These are phyloP conservation scores for Digitaria exilis DNA, from an alignment of 202 grass and related monocot species.

Conservation along the genomic window DNA sequence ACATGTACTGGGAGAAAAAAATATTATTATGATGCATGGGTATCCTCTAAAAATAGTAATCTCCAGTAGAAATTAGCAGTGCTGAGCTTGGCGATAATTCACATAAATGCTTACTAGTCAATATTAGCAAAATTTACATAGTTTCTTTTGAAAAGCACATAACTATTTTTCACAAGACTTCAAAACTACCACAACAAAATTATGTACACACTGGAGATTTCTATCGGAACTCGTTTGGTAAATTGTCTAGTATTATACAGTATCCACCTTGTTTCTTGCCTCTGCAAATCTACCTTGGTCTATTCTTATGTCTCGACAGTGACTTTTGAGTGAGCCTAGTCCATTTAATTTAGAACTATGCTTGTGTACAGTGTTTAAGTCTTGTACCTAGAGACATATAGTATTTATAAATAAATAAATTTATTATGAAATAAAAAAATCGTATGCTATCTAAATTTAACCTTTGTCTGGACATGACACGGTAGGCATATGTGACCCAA, in stretches of 20 bases:
- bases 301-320: background rate
- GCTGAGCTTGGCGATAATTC: background rate
- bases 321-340: background rate
- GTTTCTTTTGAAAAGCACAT: slow-evolving; percentile 6
- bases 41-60: background rate
- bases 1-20: background rate
- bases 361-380: background rate
- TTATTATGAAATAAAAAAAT: background rate
- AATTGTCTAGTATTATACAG: background rate
- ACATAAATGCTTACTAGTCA: background rate
- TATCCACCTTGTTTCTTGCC: background rate
- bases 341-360: background rate
- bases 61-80: background rate
- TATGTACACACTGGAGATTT: background rate
- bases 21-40: background rate
- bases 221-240: background rate
- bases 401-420: background rate
- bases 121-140: background rate
- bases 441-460: slow-evolving; percentile 5
- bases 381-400: background rate
- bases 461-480: background rate
- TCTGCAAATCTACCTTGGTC: background rate
- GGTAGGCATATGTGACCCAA: slow-evolving; percentile 93
- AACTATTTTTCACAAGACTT: background rate
- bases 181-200: background rate